A percentile compares a stretch with the other conserved stretches of the same genome.
Conservation (phyloP, 2,329 filamentous ascomycete species). For the Akanthomyces dipterigenus region DNA sequence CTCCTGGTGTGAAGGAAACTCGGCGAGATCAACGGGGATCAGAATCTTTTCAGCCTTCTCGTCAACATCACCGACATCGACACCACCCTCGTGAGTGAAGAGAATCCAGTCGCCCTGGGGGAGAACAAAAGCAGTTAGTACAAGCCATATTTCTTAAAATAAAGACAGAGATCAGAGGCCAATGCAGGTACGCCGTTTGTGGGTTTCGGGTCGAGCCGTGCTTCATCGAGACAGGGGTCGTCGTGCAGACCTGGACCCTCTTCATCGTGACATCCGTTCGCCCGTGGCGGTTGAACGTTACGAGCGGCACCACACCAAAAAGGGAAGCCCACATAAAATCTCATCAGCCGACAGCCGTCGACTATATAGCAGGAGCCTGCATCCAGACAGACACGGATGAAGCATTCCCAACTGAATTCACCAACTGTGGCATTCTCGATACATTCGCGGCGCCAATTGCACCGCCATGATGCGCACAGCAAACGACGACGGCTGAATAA, state of each 20-base stretch:
- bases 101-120: conserved; percentile 95
- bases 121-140: conserved; percentile 29
- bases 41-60: conserved; percentile 98
- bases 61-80: conserved; percentile 98
- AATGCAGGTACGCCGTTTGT: conserved; percentile 11
- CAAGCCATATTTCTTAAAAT: neutral
- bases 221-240: conserved; percentile 7
- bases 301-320: conserved; percentile 17
- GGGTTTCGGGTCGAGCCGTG: conserved; percentile 11
- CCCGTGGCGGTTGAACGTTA: conserved; percentile 25
- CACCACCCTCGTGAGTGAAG: conserved; percentile 99
- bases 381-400: neutral
- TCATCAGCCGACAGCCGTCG: neutral
- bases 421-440: neutral
- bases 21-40: conserved; percentile 86
- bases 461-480: neutral
- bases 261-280: conserved; percentile 34
- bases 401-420: neutral
- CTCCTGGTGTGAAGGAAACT: conserved; percentile 94
- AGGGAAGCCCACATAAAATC: conserved; percentile 11
- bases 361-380: conserved; percentile 1
- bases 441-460: neutral
- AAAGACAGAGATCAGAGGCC: neutral
- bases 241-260: conserved; percentile 15
- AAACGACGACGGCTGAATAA: conserved; percentile 1